phyloP scores from a whole-genome alignment of 768 basidiomycete species.

The Naganishia antarctica region DNA sequence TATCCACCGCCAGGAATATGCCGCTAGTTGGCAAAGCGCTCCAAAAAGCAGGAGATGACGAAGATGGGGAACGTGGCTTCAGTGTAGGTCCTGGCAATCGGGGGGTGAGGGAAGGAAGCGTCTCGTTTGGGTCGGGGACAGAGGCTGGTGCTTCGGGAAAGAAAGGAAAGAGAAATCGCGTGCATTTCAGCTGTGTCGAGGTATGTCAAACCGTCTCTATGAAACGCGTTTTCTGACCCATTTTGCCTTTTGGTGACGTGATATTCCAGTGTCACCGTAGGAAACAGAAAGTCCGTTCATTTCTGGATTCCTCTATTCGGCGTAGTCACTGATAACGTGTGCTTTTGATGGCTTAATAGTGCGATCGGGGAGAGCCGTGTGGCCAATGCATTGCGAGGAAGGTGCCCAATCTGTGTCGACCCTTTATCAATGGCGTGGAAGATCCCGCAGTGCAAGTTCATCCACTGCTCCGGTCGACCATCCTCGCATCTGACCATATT shows the following conservation, averaged over 20 bases:
- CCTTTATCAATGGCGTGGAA: conserved; percentile 49
- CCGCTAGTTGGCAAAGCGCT: neutral
- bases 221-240: neutral
- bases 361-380: conserved; percentile 45
- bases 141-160: conserved; percentile 10
- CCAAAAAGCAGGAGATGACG: conserved; percentile 1
- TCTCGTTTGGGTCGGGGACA: neutral
- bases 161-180: conserved; percentile 40
- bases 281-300: conserved; percentile 40
- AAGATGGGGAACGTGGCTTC: conserved; percentile 2
- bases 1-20: neutral
- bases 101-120: conserved; percentile 15
- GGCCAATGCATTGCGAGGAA: conserved; percentile 48
- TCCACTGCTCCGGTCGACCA: neutral
- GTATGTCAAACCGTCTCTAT: conserved; percentile 1
- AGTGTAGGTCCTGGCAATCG: neutral
- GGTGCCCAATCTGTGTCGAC: conserved; percentile 49
- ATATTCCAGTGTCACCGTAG: conserved; percentile 35
- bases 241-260: neutral
- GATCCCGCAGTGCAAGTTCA: conserved; percentile 42
- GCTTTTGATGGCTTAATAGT: conserved; percentile 14
- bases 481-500: neutral
- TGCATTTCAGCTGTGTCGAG: conserved; percentile 45
- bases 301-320: neutral
- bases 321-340: neutral